Evolutionary conservation across 345 rosid species (phyloP), one percentile per base, ranked within the genome.

Genomic region (Arabis alpina): DNA sequence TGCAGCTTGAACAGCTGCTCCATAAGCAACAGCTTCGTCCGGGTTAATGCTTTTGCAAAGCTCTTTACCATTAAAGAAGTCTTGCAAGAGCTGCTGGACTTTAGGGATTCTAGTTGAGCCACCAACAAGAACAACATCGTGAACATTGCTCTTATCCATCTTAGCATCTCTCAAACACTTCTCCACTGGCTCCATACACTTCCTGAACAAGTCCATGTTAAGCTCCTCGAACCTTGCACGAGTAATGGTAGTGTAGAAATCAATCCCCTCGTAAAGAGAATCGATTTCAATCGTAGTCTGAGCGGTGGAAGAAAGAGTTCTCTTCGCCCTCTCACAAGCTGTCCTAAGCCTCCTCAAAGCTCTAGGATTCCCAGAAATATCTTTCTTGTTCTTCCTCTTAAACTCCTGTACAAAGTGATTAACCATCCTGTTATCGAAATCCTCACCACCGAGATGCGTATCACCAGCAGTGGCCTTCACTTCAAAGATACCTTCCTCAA

Each of bases 281-380:
- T 85, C 87, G 4, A 85, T 82, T 58, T 85, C 88, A 0, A 85
- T 82, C 0, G 88, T 84, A 2, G 86, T 84, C 66, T 85, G 88
- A 19, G 90, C 90, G 19, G 81, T 86, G 1, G 91, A 86, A 24
- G 89, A 86, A 4, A 86, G 80, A 37, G 86, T 86, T 37, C 89
- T 83, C 77, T 88, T 86, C 0, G 88, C 94, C 36, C 91, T 72
- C 63, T 79, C 89, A 43, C 91, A 86, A 3, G 89, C 70, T 2
- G 88, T 88, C 66, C 95, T 86, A 67, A 88, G 72, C 73, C 93
- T 82, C 80, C 92, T 81, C 87, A 74, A 48, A 2, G 90, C 86
- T 59, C 90, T 76, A 0, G 87, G 87, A 30, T 72, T 83, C 1
- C 86, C 87, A 25, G 76, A 76, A 1, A 85, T 83, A 42, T 85